Conservation (phyloP, 495 filamentous ascomycete species). For the Penicillium bovifimosum region DNA sequence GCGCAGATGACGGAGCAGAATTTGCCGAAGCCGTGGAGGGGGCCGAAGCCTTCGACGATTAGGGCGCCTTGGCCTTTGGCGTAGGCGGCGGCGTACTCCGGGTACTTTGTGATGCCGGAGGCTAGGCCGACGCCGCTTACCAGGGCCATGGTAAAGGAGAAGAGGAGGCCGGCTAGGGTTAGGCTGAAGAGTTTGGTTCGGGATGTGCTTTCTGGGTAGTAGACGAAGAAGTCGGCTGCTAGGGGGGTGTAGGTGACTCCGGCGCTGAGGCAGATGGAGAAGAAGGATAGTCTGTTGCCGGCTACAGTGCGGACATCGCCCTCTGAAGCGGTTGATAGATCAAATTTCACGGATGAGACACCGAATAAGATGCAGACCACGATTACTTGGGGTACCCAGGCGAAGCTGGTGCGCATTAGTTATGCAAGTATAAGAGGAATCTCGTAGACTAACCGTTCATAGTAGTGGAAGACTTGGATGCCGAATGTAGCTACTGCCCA, state of each 20-base stretch:
- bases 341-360: constrained; percentile 58
- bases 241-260: constrained; percentile 58
- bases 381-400: constrained; percentile 62
- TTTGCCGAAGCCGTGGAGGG: constrained; percentile 62
- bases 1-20: constrained; percentile 69
- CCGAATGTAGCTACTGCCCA: constrained; percentile 69
- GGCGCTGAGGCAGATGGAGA: constrained; percentile 59
- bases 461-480: constrained; percentile 64
- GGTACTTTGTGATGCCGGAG: constrained; percentile 51
- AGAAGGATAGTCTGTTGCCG: constrained; percentile 62
- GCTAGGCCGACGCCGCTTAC: constrained; percentile 64
- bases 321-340: constrained; percentile 46
- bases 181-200: constrained; percentile 30
- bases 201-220: constrained; percentile 53
- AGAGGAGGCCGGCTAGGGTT: constrained; percentile 43
- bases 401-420: constrained; percentile 42
- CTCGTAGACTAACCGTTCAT: constrained; percentile 51
- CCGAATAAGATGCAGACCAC: constrained; percentile 63
- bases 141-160: constrained; percentile 57
- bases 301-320: constrained; percentile 48
- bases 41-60: constrained; percentile 58
- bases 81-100: constrained; percentile 53
- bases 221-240: constrained; percentile 62
- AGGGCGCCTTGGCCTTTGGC: constrained; percentile 45
- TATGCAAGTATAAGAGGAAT: background rate